A percentile compares a stretch with the other conserved stretches of the same genome.
phyloP scores from a whole-genome alignment of 2,329 filamentous ascomycete genomes.

The Clarireedia monteithiana region DNA sequence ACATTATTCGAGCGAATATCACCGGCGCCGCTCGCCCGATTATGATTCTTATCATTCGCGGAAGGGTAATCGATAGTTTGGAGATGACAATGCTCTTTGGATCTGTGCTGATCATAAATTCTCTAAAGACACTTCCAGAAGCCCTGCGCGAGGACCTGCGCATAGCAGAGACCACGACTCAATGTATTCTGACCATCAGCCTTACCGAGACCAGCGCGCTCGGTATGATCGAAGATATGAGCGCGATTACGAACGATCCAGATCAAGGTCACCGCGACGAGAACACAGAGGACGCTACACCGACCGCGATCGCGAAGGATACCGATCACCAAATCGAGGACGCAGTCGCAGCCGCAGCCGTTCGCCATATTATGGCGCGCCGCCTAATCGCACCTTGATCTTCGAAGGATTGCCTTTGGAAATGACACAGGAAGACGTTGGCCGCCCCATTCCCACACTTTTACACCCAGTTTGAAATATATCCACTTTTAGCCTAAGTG shows the following conservation, averaged over 20 bases:
- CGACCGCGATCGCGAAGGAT: constrained; percentile 29
- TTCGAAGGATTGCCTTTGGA: constrained; percentile 45
- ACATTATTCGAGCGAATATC: constrained; percentile 19
- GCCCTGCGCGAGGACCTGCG: constrained; percentile 22
- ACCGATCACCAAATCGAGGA: constrained; percentile 24
- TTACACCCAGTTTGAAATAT: constrained; percentile 10
- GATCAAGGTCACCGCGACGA: constrained; percentile 30
- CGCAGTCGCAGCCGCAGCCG: constrained; percentile 27
- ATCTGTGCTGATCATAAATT: constrained; percentile 29
- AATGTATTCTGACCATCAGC: constrained; percentile 15
- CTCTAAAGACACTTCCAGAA: constrained; percentile 28
- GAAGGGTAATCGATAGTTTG: constrained; percentile 31
- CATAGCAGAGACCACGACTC: constrained; percentile 14
- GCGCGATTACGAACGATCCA: constrained; percentile 33
- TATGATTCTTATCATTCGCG: constrained; percentile 26
- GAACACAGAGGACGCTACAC: constrained; percentile 27
- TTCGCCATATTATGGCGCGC: constrained; percentile 27
- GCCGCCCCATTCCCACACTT: constrained; percentile 32
- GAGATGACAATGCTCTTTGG: constrained; percentile 21
- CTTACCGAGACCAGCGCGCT: constrained; percentile 27
- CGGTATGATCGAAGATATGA: constrained; percentile 27
- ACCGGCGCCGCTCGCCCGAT: constrained; percentile 16
- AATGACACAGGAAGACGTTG: constrained; percentile 44
- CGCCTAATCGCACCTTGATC: constrained; percentile 44
- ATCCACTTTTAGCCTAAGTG: constrained; percentile 29